Evolutionary conservation across 495 filamentous ascomycete species (phyloP).

Genomic region (Ramalina peruviana): DNA sequence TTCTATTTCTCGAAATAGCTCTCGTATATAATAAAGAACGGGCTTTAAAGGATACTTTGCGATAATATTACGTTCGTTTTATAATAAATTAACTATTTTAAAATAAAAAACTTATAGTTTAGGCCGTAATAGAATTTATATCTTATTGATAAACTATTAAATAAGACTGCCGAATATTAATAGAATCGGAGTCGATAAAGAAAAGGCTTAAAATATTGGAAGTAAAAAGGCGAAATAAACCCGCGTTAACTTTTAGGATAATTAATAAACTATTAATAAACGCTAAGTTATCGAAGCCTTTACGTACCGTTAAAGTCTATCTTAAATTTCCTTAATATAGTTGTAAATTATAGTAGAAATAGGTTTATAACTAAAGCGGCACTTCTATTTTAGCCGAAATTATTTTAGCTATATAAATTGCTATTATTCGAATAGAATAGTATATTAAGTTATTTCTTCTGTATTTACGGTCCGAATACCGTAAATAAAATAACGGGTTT

Average conservation of each 20-base stretch:
- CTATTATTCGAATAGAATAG: too few relatives aligned
- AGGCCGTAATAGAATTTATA: background rate
- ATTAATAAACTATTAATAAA: background rate
- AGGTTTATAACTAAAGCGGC: too few relatives aligned
- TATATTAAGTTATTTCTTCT: too few relatives aligned
- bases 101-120: conserved; percentile 2
- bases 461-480: too few relatives aligned
- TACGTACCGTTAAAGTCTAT: too few relatives aligned
- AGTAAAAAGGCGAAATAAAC: background rate
- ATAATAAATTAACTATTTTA: conserved; percentile 6
- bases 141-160: conserved; percentile 9
- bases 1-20: conserved; percentile 10
- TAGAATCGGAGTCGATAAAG: background rate
- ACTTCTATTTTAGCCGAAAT: too few relatives aligned
- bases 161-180: background rate
- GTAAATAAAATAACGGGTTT: too few relatives aligned
- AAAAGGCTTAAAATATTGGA: background rate
- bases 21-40: conserved; percentile 7
- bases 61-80: conserved; percentile 7
- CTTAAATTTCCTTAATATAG: too few relatives aligned
- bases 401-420: too few relatives aligned
- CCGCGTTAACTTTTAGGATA: background rate
- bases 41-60: conserved; percentile 10
- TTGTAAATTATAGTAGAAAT: too few relatives aligned
- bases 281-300: too few relatives aligned